phyloP scores from a whole-genome alignment of 140 eudicot species.

The Oenanthe javanica region DNA sequence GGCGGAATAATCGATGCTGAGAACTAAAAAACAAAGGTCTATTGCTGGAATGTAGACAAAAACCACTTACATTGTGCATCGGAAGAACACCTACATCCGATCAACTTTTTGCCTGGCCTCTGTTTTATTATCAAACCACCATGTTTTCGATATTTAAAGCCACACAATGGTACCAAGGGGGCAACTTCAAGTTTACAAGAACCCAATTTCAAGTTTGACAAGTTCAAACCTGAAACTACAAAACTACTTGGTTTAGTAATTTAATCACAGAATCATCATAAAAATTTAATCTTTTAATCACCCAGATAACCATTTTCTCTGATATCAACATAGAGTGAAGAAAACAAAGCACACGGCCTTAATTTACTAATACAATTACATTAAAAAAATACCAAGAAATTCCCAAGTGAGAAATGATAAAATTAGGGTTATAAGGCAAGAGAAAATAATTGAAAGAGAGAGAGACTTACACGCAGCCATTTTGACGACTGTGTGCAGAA shows the following conservation, averaged over 20 bases:
- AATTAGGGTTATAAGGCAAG: conserved; percentile 20
- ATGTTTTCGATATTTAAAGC: conserved; percentile 5
- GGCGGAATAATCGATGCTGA: background rate
- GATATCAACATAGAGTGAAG: background rate
- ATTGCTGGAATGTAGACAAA: background rate
- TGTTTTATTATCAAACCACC: conserved; percentile 25
- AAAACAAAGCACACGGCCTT: conserved; percentile 9
- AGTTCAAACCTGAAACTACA: conserved; percentile 32
- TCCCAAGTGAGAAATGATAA: background rate
- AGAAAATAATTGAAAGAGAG: background rate
- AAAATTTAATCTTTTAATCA: conserved; percentile 5
- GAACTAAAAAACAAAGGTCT: background rate
- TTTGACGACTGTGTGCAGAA: background rate
- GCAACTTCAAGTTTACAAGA: conserved; percentile 24
- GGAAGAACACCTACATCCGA: conserved; percentile 31
- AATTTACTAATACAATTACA: background rate
- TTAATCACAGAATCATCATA: conserved; percentile 7
- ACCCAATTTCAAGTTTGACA: conserved; percentile 28
- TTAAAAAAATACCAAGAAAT: background rate
- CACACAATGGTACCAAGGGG: conserved; percentile 22
- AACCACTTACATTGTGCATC: conserved; percentile 35
- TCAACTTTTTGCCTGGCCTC: conserved; percentile 19
- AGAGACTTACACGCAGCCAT: conserved; percentile 12
- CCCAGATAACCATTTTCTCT: background rate
- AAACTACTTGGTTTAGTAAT: conserved; percentile 33